Percentiles rank a stretch among this genome's conserved stretches.
These are phyloP conservation scores for Aspergillus sojae DNA, from an alignment of 2,329 filamentous ascomycete species.

Conservation along the genomic window DNA sequence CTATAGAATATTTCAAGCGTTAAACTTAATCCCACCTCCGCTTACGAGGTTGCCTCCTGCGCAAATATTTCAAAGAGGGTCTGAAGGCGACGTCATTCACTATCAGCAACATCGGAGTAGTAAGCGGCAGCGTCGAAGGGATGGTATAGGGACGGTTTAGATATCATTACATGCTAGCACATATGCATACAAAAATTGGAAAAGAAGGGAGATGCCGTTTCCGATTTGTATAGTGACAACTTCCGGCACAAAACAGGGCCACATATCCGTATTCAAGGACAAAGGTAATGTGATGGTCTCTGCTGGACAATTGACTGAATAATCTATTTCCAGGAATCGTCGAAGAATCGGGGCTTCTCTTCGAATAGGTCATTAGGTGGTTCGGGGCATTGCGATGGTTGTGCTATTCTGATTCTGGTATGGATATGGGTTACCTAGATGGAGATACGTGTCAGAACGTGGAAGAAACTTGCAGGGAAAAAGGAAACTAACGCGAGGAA, in stretches of 20 bases:
- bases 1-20: neutral
- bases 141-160: constrained; percentile 28
- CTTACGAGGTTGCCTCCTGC: neutral
- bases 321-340: constrained; percentile 26
- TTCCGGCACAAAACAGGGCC: too few species aligned
- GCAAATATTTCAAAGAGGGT: constrained; percentile 12
- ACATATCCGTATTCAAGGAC: constrained; percentile 16
- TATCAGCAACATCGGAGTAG: constrained; percentile 23
- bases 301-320: constrained; percentile 12
- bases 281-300: constrained; percentile 11
- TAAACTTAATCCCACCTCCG: too few species aligned
- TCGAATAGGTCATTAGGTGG: too few species aligned
- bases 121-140: constrained; percentile 20
- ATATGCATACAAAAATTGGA: neutral
- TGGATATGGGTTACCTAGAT: constrained; percentile 39
- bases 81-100: constrained; percentile 22
- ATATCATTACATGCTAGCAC: neutral
- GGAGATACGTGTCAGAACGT: neutral
- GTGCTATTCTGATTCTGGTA: constrained; percentile 40
- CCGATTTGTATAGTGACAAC: too few species aligned
- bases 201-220: too few species aligned
- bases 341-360: constrained; percentile 19
- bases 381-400: constrained; percentile 36
- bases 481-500: constrained; percentile 31
- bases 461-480: too few species aligned